Conservation (phyloP, 305 asterid species). For the Fraxinus sp. region DNA sequence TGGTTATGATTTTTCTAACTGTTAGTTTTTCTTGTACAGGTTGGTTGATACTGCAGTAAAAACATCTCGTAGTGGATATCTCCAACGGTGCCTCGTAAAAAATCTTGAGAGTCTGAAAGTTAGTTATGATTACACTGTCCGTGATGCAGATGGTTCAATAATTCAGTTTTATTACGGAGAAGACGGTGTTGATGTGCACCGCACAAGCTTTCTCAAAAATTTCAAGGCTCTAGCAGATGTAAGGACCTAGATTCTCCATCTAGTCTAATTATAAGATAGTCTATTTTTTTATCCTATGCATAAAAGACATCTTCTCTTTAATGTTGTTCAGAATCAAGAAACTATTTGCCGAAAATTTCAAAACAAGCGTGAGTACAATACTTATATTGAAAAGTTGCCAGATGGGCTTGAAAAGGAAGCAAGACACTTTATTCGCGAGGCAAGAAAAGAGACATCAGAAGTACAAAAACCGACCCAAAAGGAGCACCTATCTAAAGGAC, state of each 20-base stretch:
- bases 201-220: constrained; percentile 82
- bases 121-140: constrained; percentile 91
- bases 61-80: constrained; percentile 99
- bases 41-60: constrained; percentile 98
- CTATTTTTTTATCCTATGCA: constrained; percentile 10
- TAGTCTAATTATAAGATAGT: neutral
- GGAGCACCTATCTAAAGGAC: constrained; percentile 28
- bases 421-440: constrained; percentile 38
- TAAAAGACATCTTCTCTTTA: constrained; percentile 20
- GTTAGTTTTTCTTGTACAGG: constrained; percentile 41
- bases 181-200: constrained; percentile 92
- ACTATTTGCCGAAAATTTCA: constrained; percentile 56
- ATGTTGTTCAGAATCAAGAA: constrained; percentile 66
- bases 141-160: constrained; percentile 96
- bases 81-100: constrained; percentile 85
- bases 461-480: constrained; percentile 20
- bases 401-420: constrained; percentile 73
- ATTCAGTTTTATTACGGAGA: constrained; percentile 92
- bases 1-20: constrained; percentile 19
- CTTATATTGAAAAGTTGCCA: constrained; percentile 70
- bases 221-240: constrained; percentile 78
- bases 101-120: constrained; percentile 94
- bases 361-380: constrained; percentile 45
- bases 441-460: constrained; percentile 25
- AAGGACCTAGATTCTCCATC: constrained; percentile 27